A percentile compares a stretch with the other conserved stretches of the same genome.
These are phyloP conservation scores for Penicillium pancosmium DNA, from an alignment of 495 filamentous ascomycete species.

Conservation along the genomic window DNA sequence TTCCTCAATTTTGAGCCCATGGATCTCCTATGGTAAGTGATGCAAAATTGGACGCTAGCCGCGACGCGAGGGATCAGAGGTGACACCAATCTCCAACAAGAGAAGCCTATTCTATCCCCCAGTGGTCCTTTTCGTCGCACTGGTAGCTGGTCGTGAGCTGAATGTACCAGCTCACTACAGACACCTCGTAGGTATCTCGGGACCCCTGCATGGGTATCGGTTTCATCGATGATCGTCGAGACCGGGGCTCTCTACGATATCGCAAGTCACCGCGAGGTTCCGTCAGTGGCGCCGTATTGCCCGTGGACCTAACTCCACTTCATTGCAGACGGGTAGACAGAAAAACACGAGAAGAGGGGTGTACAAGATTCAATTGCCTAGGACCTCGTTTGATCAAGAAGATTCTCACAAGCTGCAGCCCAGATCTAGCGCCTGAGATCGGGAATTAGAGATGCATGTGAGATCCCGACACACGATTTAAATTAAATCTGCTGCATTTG, in stretches of 20 bases:
- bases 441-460: neutral
- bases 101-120: neutral
- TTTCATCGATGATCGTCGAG: constrained; percentile 1
- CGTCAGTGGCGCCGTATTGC: neutral
- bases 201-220: constrained; percentile 1
- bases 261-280: neutral
- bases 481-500: neutral
- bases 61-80: neutral
- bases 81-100: neutral
- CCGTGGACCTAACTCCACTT: constrained; percentile 1
- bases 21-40: neutral
- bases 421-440: neutral
- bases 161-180: neutral
- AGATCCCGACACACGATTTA: neutral
- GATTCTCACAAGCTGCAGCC: constrained; percentile 4
- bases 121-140: neutral
- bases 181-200: neutral
- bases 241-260: neutral
- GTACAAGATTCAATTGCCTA: neutral
- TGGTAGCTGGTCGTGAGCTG: neutral
- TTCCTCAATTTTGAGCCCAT: constrained; percentile 2
- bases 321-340: neutral
- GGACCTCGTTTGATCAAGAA: constrained; percentile 1
- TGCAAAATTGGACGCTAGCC: neutral
- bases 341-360: too few relatives aligned